A percentile compares a stretch with the other conserved stretches of the same genome.
phyloP scores from a whole-genome alignment of 1,284 basidiomycete genomes.

The Fomes fomentarius region DNA sequence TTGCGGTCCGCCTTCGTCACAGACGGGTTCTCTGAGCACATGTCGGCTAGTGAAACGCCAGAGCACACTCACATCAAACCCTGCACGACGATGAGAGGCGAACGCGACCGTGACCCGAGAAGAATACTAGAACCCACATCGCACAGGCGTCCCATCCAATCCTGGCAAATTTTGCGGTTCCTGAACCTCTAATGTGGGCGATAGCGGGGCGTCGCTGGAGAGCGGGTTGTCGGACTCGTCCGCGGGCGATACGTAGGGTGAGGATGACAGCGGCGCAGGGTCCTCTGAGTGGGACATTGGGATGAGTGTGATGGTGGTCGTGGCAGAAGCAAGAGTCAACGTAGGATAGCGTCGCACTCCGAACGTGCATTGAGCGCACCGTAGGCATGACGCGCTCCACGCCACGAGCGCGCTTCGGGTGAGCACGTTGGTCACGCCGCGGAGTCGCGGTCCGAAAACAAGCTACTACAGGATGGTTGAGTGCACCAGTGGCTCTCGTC shows the following conservation, averaged over 20 bases:
- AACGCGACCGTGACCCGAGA: background rate
- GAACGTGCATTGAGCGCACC: background rate
- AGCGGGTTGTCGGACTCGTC: slow-evolving; percentile 30
- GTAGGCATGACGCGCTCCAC: slow-evolving; percentile 16
- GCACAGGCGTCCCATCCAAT: slow-evolving; percentile 32
- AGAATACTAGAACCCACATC: slow-evolving; percentile 28
- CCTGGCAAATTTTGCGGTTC: slow-evolving; percentile 31
- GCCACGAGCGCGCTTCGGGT: slow-evolving; percentile 15
- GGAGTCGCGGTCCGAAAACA: slow-evolving; percentile 13
- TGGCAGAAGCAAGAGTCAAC: slow-evolving; percentile 15
- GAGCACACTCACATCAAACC: slow-evolving; percentile 35
- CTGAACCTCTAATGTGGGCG: slow-evolving; percentile 16
- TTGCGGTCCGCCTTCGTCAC: slow-evolving; percentile 69
- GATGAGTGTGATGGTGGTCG: background rate
- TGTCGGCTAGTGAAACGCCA: background rate
- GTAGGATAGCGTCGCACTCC: slow-evolving; percentile 1
- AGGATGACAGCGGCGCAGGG: slow-evolving; percentile 17
- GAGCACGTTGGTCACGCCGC: slow-evolving; percentile 21
- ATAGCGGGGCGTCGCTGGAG: slow-evolving; percentile 3
- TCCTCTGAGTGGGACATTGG: slow-evolving; percentile 12
- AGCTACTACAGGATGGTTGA: too few species aligned
- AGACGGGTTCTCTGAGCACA: slow-evolving; percentile 9
- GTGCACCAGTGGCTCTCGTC: too few species aligned
- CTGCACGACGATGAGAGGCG: slow-evolving; percentile 20
- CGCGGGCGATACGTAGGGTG: slow-evolving; percentile 26